Conservation (phyloP, 2,329 filamentous ascomycete species). For the Calonectria hawksworthii region DNA sequence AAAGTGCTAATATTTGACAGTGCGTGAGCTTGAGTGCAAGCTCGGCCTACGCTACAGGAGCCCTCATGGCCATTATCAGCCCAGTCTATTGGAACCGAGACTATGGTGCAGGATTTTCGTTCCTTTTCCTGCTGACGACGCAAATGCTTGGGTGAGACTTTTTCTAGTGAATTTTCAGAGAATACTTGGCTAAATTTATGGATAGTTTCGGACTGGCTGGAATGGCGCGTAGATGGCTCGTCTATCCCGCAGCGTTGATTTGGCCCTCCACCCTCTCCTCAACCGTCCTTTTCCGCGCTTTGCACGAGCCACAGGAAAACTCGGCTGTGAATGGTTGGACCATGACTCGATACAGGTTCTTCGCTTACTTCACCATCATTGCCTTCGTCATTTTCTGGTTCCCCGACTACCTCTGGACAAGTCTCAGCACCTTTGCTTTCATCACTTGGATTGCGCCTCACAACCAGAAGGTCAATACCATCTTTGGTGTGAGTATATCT, state of each 20-base stretch:
- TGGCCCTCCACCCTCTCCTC: conserved; percentile 25
- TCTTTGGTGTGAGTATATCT: conserved; percentile 16
- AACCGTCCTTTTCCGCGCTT: conserved; percentile 23
- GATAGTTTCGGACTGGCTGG: conserved; percentile 24
- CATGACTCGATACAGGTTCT: conserved; percentile 20
- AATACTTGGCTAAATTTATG: not conserved
- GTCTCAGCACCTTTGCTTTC: conserved; percentile 23
- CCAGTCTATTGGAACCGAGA: conserved; percentile 28
- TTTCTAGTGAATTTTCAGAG: accelerated
- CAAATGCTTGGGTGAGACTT: conserved; percentile 26
- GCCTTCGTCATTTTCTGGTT: conserved; percentile 27
- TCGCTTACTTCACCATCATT: conserved; percentile 14
- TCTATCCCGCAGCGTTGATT: conserved; percentile 23
- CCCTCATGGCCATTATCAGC: conserved; percentile 27
- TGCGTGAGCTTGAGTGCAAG: conserved; percentile 22
- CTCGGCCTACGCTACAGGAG: conserved; percentile 21
- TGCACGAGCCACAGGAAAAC: conserved; percentile 21
- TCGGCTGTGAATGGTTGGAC: conserved; percentile 14
- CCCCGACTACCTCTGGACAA: conserved; percentile 27
- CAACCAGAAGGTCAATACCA: conserved; percentile 26
- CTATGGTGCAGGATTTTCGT: conserved; percentile 25
- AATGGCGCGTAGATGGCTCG: conserved; percentile 23
- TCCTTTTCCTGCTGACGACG: conserved; percentile 25
- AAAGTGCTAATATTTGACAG: not conserved
- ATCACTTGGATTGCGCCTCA: conserved; percentile 25